Evolutionary conservation across 768 basidiomycete species (phyloP).

Genomic region (Boletus vermiculosoides): DNA sequence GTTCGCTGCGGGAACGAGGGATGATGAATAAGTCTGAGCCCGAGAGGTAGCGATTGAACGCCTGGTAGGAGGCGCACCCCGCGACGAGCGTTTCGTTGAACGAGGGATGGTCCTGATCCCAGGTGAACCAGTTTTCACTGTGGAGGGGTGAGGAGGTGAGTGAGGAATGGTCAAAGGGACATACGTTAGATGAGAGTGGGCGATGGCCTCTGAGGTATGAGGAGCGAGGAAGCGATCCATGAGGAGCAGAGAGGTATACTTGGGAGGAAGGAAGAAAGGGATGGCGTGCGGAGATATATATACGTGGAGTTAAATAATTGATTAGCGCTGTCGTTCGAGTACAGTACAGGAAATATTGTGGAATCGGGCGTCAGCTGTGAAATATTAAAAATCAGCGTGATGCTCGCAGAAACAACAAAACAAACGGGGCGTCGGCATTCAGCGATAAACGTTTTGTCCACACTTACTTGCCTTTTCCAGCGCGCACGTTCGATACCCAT

Average conservation of each 20-base stretch:
- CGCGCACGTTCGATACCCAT: constrained; percentile 28
- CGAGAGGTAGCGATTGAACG: constrained; percentile 69
- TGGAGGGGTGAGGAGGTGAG: constrained; percentile 17
- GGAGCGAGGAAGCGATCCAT: constrained; percentile 78
- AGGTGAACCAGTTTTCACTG: constrained; percentile 66
- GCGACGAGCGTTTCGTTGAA: constrained; percentile 74
- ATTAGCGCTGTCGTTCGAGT: constrained; percentile 9
- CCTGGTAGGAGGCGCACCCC: constrained; percentile 77
- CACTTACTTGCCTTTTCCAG: constrained; percentile 17
- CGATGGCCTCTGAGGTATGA: constrained; percentile 69
- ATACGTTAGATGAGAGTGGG: constrained; percentile 67
- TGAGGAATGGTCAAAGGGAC: constrained; percentile 19
- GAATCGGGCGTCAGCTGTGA: constrained; percentile 3
- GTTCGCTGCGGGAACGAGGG: constrained; percentile 61
- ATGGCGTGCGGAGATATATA: constrained; percentile 4
- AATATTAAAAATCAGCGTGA: not conserved
- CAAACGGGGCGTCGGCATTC: not conserved
- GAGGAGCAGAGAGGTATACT: not conserved
- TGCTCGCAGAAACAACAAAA: not conserved
- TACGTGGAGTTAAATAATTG: not conserved
- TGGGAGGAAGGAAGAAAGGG: not conserved
- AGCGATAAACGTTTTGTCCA: constrained; percentile 20
- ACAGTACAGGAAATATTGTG: not conserved
- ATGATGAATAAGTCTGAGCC: constrained; percentile 71
- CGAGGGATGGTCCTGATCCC: constrained; percentile 69